A percentile compares a stretch with the other conserved stretches of the same genome.
Conservation (phyloP, 2,329 filamentous ascomycete species). For the Cytospora chrysosperma region DNA sequence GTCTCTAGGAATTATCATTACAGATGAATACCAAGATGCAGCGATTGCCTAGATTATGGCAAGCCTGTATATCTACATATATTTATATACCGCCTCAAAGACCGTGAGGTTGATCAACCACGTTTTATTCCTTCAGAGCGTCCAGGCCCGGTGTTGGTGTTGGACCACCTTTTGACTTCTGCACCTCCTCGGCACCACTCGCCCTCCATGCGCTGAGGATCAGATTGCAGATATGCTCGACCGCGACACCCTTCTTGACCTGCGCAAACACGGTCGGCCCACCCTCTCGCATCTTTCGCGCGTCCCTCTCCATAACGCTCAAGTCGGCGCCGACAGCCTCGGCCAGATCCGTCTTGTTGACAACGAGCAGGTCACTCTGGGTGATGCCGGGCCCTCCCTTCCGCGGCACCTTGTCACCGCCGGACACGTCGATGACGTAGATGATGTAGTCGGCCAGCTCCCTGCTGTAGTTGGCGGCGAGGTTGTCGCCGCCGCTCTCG, state of each 20-base stretch:
- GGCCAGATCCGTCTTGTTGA: conserved; percentile 97
- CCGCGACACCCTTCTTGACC: conserved; percentile 87
- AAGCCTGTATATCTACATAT: neutral
- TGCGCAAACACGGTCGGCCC: conserved; percentile 95
- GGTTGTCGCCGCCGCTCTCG: conserved; percentile 92
- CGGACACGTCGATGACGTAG: conserved; percentile 96
- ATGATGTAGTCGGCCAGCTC: conserved; percentile 97
- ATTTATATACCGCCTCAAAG: neutral
- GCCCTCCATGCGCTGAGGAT: conserved; percentile 91
- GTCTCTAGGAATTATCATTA: conserved; percentile 12
- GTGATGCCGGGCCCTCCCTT: conserved; percentile 98
- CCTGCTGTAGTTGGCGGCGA: conserved; percentile 93
- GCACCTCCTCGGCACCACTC: conserved; percentile 71
- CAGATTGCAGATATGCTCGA: conserved; percentile 83
- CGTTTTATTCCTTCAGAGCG: conserved; percentile 20
- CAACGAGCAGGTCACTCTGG: conserved; percentile 86
- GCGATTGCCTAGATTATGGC: neutral
- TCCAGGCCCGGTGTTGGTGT: conserved; percentile 57
- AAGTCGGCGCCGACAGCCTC: conserved; percentile 88
- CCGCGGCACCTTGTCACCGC: conserved; percentile 92
- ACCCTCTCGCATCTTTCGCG: conserved; percentile 90
- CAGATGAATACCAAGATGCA: conserved; percentile 10
- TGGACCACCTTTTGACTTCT: conserved; percentile 55
- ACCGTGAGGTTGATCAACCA: neutral
- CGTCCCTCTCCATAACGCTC: conserved; percentile 90